Evolutionary conservation across 2,329 filamentous ascomycete genomes (phyloP).

Genomic region (Paecilomyces variotii): DNA sequence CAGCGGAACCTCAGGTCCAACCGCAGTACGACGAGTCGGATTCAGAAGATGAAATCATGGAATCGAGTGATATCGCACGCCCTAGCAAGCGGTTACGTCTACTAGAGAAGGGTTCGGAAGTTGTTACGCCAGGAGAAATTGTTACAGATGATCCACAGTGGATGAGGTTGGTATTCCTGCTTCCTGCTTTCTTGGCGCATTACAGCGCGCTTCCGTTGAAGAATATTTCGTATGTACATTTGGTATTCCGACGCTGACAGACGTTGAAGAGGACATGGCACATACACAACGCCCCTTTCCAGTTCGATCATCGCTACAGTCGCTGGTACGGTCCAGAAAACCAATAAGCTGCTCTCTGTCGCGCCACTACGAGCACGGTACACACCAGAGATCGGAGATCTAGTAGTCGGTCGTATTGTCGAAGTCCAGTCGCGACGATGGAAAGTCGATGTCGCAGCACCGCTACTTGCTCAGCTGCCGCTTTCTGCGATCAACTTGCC

Average conservation of each 20-base stretch:
- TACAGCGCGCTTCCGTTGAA: not conserved
- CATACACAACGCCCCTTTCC: constrained; percentile 57
- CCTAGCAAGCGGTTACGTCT: constrained; percentile 31
- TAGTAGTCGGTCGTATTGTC: constrained; percentile 87
- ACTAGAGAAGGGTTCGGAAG: constrained; percentile 32
- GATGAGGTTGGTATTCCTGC: constrained; percentile 54
- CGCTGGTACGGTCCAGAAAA: constrained; percentile 81
- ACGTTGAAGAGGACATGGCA: constrained; percentile 72
- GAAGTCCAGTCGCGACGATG: constrained; percentile 90
- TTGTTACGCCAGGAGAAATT: constrained; percentile 81
- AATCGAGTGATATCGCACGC: constrained; percentile 19
- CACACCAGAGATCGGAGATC: constrained; percentile 89
- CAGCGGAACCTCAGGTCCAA: constrained; percentile 23
- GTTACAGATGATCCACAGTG: constrained; percentile 91
- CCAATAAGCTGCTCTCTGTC: constrained; percentile 93
- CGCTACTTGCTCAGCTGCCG: constrained; percentile 75
- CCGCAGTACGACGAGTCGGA: constrained; percentile 37
- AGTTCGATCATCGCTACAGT: constrained; percentile 79
- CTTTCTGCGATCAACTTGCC: constrained; percentile 90
- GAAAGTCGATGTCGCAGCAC: constrained; percentile 88
- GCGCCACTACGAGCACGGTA: constrained; percentile 86
- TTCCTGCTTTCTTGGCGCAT: not conserved
- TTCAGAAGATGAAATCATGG: constrained; percentile 33
- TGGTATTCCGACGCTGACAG: not conserved
- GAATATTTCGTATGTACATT: not conserved